Evolutionary conservation across 768 basidiomycete genomes (phyloP), one percentile per base, ranked within the genome.

Genomic region (Lentinula edodes): DNA sequence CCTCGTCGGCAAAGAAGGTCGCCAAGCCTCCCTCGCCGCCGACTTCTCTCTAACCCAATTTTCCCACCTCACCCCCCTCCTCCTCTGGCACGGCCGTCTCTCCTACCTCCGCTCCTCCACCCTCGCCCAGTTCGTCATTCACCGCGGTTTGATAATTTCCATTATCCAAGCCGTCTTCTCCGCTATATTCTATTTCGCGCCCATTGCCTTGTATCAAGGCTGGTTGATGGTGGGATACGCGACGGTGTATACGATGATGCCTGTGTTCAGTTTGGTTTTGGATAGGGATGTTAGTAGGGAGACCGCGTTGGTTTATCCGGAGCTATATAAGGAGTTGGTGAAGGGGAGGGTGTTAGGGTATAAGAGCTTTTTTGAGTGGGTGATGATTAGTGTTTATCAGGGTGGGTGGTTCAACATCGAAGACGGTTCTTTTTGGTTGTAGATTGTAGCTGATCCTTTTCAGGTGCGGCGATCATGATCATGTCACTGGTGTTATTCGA

Each of bases 31-130:
- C 0, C 84, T 99, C n/a, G 96, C 97, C 0, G 97, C 97, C 2
- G 97, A 98, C 74, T 98, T 99, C 70, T 96, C 94, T 3, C 91
- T 99, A 64, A 97, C 89, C 3, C 97, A 99, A 72, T 99, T 99
- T 83, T 93, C 91, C 69, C 83, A 85, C 73, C 85, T 99, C 53
- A 97, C 95, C 10, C 98, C 98, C 72, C 85, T 99, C 2, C 88
- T 99, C 18, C 83, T 98, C 43, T 99, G 97, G 97, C 97, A 98
- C 65, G 97, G 97, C 6, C 90, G 97, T 51, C 98, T 98, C 74
- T 97, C 94, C 8, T 99, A 99, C 74, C 93, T 97, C 54, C 94
- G 97, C 65, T 95, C 93, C 0, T 95, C 97, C 38, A 99, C 98
- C 72, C 82, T 99, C 32, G 94, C 96, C 0, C 97, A 98, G 73